phyloP scores from a whole-genome alignment of 495 filamentous ascomycete species.

The Neurospora sp. region DNA sequence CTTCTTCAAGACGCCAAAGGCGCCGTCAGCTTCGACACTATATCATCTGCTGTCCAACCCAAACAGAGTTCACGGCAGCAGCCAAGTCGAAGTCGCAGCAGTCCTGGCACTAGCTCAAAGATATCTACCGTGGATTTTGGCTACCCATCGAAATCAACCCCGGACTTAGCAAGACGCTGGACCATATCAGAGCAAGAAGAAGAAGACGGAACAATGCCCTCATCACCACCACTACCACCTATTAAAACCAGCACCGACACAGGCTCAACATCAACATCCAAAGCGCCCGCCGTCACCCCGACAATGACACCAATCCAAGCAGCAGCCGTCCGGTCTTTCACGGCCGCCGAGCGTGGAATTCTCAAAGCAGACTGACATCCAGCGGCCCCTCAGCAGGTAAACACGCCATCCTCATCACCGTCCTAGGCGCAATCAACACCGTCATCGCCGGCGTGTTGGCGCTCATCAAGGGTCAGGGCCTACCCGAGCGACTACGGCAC shows the following conservation, averaged over 20 bases:
- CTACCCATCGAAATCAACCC: neutral
- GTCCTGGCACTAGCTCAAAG: neutral
- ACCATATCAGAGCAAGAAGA: neutral
- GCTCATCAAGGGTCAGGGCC: constrained; percentile 33
- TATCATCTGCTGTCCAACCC: neutral
- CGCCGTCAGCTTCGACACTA: neutral
- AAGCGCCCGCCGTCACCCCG: neutral
- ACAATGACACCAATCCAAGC: neutral
- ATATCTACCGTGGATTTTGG: neutral
- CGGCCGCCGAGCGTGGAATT: constrained; percentile 1
- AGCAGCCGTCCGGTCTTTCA: neutral
- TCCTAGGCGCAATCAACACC: constrained; percentile 39
- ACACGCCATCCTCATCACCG: constrained; percentile 29
- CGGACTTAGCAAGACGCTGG: neutral
- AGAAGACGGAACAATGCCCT: neutral
- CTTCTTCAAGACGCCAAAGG: neutral
- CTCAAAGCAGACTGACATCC: constrained; percentile 7
- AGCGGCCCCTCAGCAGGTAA: constrained; percentile 29
- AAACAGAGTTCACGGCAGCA: neutral
- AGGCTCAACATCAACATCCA: neutral
- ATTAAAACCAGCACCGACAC: neutral
- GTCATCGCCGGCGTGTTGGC: constrained; percentile 40
- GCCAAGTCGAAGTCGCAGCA: neutral
- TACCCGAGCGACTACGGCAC: constrained; percentile 31
- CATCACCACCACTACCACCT: neutral